phyloP scores from a whole-genome alignment of 495 filamentous ascomycete species.

The Trichoderma virens region DNA sequence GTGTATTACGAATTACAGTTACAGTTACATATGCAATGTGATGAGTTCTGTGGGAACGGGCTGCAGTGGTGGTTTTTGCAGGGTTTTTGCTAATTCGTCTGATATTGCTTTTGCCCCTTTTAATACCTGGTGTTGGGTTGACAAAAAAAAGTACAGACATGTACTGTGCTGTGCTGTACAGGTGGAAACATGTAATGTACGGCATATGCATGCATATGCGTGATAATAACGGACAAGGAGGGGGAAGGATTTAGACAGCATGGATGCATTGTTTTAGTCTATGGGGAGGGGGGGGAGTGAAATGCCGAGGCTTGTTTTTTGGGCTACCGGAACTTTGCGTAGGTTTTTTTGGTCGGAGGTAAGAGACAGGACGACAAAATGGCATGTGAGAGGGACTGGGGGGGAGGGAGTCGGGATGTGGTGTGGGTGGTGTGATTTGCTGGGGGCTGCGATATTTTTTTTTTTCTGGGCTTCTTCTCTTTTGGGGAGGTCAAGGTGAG shows the following conservation, averaged over 20 bases:
- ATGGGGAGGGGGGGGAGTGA: background rate
- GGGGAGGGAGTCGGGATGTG: background rate
- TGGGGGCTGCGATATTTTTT: background rate
- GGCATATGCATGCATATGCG: constrained; percentile 8
- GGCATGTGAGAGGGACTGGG: background rate
- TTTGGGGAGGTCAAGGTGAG: background rate
- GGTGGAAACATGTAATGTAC: background rate
- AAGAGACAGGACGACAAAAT: background rate
- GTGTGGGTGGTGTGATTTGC: background rate
- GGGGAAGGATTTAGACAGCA: background rate
- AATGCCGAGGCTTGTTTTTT: background rate
- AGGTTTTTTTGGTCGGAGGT: background rate
- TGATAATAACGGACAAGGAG: background rate
- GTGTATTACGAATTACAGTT: too few species aligned
- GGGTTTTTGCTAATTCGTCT: too few species aligned
- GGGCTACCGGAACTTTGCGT: background rate
- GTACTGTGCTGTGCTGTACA: background rate
- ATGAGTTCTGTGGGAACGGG: too few species aligned
- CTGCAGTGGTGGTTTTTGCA: too few species aligned
- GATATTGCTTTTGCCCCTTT: background rate
- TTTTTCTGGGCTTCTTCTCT: background rate
- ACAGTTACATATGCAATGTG: too few species aligned
- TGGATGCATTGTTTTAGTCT: background rate
- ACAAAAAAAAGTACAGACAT: too few species aligned
- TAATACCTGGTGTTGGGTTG: too few species aligned